Base-by-base conservation (phyloP, 163 green algal genomes). In the Prototheca wickerhamii region DNA sequence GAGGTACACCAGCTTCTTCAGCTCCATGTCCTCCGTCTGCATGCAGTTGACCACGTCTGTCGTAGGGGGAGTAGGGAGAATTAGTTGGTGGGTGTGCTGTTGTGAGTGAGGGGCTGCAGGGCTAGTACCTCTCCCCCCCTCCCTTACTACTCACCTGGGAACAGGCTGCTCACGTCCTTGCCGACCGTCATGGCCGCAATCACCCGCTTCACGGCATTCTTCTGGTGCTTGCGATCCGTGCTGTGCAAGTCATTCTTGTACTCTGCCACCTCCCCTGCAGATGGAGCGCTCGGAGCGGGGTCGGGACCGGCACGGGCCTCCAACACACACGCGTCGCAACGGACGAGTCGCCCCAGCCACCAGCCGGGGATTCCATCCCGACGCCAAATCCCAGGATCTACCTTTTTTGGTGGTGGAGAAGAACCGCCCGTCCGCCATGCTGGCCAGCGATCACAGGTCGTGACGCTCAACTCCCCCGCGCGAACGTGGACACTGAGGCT, bases 1-100 rank as follows among this genome's bases (percentile, higher is more conserved):
- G 12, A 99, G 78, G 71, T 99, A 99, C 0, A 99, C 94, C 21
- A 99, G 86, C 78, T 99, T 99, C 71, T 99, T 98, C 21, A 98
- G 76, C 80, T 98, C 93, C 75, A 98, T 77, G 77, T 98, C 93
- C 40, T 96, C 90, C 2, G 75, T 76, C 72, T 98, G 93, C 91
- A 96, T 98, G 78, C 90, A 97, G 79, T 98, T 99, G 35, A 97
- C 89, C n/a, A 99, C 91, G 63, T 98, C 88, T n/a, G 90, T 29
- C 8, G 20, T 29, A 10, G 29, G 21, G 17, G 4, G 8, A 35
- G 25, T 6, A 18, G 10, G 37, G 37, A 44, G 15, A 15, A 15
- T 10, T 44, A 44, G 37, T 49, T 49, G 40, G 40, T 49, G 10
- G 40, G 40, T 10, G 15, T 10, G 15, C 12, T 49, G 40, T 49